Evolutionary conservation across 441 rosid species (phyloP).

Genomic region (Adansonia rubrostipa): DNA sequence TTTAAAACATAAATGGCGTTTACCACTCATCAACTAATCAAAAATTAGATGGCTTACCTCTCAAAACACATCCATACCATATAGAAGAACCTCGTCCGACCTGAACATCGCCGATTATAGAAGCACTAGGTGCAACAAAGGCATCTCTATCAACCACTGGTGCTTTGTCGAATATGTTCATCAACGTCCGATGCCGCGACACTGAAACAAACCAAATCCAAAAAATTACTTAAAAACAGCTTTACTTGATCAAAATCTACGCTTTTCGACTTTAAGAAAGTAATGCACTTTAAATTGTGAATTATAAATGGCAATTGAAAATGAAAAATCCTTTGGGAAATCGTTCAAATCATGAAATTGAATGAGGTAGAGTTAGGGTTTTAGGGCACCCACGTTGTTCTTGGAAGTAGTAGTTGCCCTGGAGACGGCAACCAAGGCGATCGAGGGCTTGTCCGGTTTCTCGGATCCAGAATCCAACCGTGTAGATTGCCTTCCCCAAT

Average conservation of each 20-base stretch:
- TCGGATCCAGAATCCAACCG: conserved; percentile 74
- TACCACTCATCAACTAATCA: background rate
- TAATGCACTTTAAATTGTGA: background rate
- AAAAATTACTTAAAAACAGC: background rate
- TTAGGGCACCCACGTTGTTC: conserved; percentile 52
- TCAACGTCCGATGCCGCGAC: conserved; percentile 75
- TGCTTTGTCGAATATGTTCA: conserved; percentile 65
- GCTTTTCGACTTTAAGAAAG: background rate
- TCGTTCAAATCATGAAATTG: conserved; percentile 5
- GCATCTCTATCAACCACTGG: conserved; percentile 61
- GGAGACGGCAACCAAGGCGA: conserved; percentile 78
- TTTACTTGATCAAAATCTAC: background rate
- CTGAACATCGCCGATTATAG: conserved; percentile 63
- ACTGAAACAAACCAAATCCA: conserved; percentile 40
- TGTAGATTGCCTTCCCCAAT: conserved; percentile 59
- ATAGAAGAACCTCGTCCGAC: conserved; percentile 69
- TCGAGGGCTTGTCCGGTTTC: conserved; percentile 81
- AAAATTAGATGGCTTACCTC: conserved; percentile 43
- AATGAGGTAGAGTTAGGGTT: background rate
- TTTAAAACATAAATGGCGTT: conserved; percentile 2
- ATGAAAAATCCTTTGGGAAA: background rate
- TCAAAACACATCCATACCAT: conserved; percentile 78
- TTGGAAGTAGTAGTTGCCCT: conserved; percentile 66
- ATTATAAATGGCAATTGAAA: background rate
- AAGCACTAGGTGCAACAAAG: conserved; percentile 77